Percentiles rank a stretch among this genome's conserved stretches.
These are phyloP conservation scores for Fomes fomentarius DNA, from an alignment of 1,284 basidiomycete species.

Conservation along the genomic window DNA sequence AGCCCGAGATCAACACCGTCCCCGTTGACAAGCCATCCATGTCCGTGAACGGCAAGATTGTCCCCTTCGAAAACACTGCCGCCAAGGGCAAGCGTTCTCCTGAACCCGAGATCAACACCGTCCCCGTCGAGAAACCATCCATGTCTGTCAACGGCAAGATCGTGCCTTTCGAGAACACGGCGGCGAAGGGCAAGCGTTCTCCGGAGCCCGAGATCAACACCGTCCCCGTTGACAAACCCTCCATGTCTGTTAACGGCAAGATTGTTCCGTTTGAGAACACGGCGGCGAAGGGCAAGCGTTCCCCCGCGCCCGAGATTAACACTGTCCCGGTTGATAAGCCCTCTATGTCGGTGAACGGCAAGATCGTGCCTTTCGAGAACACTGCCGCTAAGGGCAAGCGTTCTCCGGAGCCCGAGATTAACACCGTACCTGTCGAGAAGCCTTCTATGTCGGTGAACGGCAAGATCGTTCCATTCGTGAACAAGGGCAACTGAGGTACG, in stretches of 20 bases:
- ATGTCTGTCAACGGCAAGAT: constrained; percentile 28
- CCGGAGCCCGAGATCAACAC: constrained; percentile 31
- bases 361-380: constrained; percentile 28
- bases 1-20: constrained; percentile 26
- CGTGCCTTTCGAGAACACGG: constrained; percentile 15
- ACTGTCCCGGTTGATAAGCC: constrained; percentile 36
- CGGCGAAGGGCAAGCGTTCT: constrained; percentile 28
- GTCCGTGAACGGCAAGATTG: constrained; percentile 1
- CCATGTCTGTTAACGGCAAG: constrained; percentile 28
- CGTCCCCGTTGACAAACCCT: constrained; percentile 36
- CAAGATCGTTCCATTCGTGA: constrained; percentile 23
- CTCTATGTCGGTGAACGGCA: constrained; percentile 28
- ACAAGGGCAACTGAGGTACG: constrained; percentile 8
- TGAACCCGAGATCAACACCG: constrained; percentile 29
- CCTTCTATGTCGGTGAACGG: constrained; percentile 27
- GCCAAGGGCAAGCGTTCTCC: constrained; percentile 30
- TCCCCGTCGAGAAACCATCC: constrained; percentile 36
- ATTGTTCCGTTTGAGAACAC: constrained; percentile 20
- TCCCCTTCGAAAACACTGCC: not conserved
- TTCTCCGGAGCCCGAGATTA: no score
- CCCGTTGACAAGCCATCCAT: constrained; percentile 18
- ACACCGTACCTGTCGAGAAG: no score
- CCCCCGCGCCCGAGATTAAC: constrained; percentile 32
- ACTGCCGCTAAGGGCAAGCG: constrained; percentile 28
- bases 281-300: constrained; percentile 18